Evolutionary conservation across 441 rosid species (phyloP).

Genomic region (Populus hybrid): DNA sequence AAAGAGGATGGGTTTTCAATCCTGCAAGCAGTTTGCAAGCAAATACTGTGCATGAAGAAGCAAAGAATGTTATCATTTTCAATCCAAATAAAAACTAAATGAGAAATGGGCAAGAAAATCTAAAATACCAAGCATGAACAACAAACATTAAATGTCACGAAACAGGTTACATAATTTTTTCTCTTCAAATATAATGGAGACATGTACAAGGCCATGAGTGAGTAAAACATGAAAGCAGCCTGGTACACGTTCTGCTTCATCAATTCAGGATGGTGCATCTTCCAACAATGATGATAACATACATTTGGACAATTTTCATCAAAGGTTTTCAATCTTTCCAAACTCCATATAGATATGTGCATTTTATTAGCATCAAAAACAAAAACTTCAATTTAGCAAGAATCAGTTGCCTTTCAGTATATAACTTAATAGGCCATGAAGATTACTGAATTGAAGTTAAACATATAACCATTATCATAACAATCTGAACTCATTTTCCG

Average conservation of each 20-base stretch:
- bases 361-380: background rate
- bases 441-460: background rate
- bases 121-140: background rate
- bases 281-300: background rate
- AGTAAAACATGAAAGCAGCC: background rate
- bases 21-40: background rate
- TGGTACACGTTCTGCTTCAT: background rate
- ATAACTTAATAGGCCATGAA: background rate
- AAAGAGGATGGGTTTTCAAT: background rate
- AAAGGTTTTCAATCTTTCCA: background rate
- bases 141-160: background rate
- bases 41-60: background rate
- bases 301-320: background rate
- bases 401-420: background rate
- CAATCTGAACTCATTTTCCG: too few relatives aligned
- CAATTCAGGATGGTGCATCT: background rate
- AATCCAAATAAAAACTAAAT: background rate
- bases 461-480: background rate
- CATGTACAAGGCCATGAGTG: background rate
- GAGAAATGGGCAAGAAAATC: background rate
- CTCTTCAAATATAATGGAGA: background rate
- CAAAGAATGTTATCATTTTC: background rate
- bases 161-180: background rate
- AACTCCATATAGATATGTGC: background rate
- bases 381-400: background rate